phyloP scores from a whole-genome alignment of 768 basidiomycete species.

The Russula sp. region DNA sequence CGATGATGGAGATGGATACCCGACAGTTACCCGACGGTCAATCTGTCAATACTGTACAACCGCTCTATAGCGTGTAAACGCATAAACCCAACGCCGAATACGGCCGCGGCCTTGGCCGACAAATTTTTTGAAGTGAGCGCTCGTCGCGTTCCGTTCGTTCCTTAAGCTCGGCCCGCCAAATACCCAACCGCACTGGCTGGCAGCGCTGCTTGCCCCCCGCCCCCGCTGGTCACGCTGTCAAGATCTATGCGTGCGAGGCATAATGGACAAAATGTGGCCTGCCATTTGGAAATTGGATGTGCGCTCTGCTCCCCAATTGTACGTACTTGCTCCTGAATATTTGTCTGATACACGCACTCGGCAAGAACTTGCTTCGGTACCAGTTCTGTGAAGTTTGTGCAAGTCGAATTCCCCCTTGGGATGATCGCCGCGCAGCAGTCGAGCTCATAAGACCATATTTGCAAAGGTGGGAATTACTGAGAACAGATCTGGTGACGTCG shows the following conservation, averaged over 20 bases:
- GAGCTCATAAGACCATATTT: constrained; percentile 1
- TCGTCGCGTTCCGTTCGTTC: no score
- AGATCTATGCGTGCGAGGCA: no score
- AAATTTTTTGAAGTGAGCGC: no score
- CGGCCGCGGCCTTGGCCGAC: no score
- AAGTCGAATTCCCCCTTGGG: not conserved
- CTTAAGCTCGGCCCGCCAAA: no score
- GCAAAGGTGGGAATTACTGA: not conserved
- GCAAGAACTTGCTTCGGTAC: not conserved
- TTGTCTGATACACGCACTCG: constrained; percentile 17
- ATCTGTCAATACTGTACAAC: not conserved
- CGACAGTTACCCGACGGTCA: not conserved
- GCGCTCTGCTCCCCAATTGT: no score
- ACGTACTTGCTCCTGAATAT: no score
- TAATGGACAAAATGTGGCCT: no score
- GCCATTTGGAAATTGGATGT: not conserved
- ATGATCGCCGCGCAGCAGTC: constrained; percentile 4
- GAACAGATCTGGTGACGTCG: constrained; percentile 1
- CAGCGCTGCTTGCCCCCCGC: no score
- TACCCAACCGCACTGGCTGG: no score
- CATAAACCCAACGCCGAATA: not conserved
- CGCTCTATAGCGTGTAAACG: no score
- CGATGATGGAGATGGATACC: not conserved
- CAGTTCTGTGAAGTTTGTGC: not conserved
- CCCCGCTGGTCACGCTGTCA: no score